Conservation (phyloP, 805 yeast genomes). For the Suhomyces faveliae region DNA sequence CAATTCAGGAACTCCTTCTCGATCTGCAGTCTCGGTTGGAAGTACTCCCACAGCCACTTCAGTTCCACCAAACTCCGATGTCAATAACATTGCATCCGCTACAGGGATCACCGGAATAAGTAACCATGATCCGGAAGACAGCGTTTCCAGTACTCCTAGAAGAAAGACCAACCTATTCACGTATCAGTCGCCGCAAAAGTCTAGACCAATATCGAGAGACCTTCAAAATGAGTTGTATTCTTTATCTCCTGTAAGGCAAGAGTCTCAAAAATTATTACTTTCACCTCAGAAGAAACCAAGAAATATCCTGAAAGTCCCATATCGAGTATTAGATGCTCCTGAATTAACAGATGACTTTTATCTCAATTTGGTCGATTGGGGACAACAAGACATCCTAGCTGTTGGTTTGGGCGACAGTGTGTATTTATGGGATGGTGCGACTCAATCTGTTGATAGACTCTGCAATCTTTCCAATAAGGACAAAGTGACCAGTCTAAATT, state of each 20-base stretch:
- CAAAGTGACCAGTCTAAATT: constrained; percentile 75
- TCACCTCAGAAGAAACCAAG: constrained; percentile 82
- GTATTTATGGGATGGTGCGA: constrained; percentile 85
- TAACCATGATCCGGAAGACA: constrained; percentile 4
- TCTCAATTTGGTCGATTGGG: constrained; percentile 93
- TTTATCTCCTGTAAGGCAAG: constrained; percentile 83
- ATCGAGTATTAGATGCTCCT: constrained; percentile 93
- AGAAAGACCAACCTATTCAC: constrained; percentile 62
- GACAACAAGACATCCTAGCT: constrained; percentile 80
- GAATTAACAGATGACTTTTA: constrained; percentile 92
- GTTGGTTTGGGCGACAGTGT: constrained; percentile 89
- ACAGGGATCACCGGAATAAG: neutral
- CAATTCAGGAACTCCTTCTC: constrained; percentile 9
- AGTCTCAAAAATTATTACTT: constrained; percentile 72
- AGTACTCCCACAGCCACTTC: constrained; percentile 11
- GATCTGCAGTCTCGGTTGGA: constrained; percentile 6
- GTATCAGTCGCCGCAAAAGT: constrained; percentile 68
- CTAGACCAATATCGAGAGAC: constrained; percentile 61
- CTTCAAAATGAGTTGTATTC: constrained; percentile 76
- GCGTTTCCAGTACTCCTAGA: constrained; percentile 37
- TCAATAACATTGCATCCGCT: constrained; percentile 15
- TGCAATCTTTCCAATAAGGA: constrained; percentile 69
- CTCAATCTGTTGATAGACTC: constrained; percentile 78
- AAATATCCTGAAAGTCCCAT: constrained; percentile 81
- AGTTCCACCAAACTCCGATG: constrained; percentile 19